Evolutionary conservation across 2,329 filamentous ascomycete species (phyloP).

Genomic region (Colletotrichum sp.): DNA sequence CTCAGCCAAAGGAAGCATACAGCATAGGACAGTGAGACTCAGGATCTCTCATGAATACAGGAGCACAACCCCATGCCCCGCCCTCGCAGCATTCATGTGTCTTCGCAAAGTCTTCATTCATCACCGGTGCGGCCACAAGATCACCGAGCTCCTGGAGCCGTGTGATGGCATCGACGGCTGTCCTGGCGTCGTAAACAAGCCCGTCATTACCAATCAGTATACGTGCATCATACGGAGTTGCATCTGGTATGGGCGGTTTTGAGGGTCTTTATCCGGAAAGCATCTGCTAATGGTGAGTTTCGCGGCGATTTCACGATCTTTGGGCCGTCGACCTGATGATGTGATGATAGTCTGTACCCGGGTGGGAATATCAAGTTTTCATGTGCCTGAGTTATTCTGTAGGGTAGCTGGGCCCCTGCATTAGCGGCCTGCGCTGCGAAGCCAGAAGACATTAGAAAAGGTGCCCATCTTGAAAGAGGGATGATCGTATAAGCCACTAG

Average conservation of each 20-base stretch:
- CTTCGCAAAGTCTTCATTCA: constrained; percentile 33
- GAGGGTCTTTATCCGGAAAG: not conserved
- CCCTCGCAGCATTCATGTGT: constrained; percentile 25
- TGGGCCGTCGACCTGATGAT: not conserved
- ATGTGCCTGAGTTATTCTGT: not conserved
- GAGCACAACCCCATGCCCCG: not conserved
- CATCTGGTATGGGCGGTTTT: constrained; percentile 32
- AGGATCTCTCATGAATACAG: not conserved
- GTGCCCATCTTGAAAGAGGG: not conserved
- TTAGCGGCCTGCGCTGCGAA: not conserved
- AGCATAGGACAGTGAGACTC: not conserved
- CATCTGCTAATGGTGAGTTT: not conserved
- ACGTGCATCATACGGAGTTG: constrained; percentile 32
- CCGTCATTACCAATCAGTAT: constrained; percentile 34
- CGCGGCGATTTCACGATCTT: not conserved
- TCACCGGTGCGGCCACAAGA: constrained; percentile 35
- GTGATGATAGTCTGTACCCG: not conserved
- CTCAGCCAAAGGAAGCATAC: not conserved
- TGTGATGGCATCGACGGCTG: constrained; percentile 32
- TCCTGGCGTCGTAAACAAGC: constrained; percentile 22
- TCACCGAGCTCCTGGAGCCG: constrained; percentile 30
- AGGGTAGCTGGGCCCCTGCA: not conserved
- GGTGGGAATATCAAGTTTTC: not conserved
- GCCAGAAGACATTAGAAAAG: not conserved
- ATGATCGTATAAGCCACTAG: not conserved